Conservation (phyloP, 306 rosid species). For the Casuarina cunninghamiana region DNA sequence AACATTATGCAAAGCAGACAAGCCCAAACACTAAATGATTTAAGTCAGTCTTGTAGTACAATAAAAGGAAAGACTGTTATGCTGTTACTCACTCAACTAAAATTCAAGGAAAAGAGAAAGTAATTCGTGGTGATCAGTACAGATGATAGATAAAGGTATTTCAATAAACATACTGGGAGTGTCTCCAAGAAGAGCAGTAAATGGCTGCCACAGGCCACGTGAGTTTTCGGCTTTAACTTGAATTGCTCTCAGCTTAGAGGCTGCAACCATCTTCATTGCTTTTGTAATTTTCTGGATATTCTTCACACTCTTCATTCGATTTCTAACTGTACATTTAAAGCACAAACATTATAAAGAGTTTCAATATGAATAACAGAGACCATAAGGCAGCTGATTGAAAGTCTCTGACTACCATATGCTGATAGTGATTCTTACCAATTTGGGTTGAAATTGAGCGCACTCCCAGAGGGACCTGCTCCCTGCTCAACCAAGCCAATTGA, state of each 20-base stretch:
- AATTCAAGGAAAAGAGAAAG: background rate
- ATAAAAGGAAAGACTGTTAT: background rate
- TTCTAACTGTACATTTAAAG: slow-evolving; percentile 58
- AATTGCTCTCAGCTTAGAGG: slow-evolving; percentile 88
- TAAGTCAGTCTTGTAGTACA: background rate
- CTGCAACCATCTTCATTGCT: slow-evolving; percentile 99
- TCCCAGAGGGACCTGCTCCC: slow-evolving; percentile 69
- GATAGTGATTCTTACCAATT: slow-evolving; percentile 55
- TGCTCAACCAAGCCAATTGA: slow-evolving; percentile 34
- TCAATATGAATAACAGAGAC: background rate
- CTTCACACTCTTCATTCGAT: slow-evolving; percentile 97
- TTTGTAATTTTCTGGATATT: slow-evolving; percentile 96
- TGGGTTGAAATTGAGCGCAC: slow-evolving; percentile 93
- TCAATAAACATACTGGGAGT: slow-evolving; percentile 58
- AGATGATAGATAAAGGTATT: background rate
- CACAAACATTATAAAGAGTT: slow-evolving; percentile 16
- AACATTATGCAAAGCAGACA: background rate
- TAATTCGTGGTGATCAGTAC: background rate
- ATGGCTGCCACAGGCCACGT: slow-evolving; percentile 98
- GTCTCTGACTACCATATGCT: background rate
- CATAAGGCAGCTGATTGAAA: slow-evolving; percentile 2
- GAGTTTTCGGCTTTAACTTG: slow-evolving; percentile 87
- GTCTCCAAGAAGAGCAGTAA: slow-evolving; percentile 93
- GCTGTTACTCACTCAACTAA: background rate
- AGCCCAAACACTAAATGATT: background rate